phyloP scores from a whole-genome alignment of 306 rosid genomes.

The peach (Prunus persica) region Prunus_persica_NCBIv2 NC_034015.1:19942501-19943000 shows the following conservation, averaged over 20 bases:
- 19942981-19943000: slow-evolving; percentile 29
- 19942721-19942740: background rate
- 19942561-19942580: background rate
- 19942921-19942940: slow-evolving; percentile 25
- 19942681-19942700: background rate
- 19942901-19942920: background rate
- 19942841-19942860: background rate
- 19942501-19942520: slow-evolving; percentile 3
- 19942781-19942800: background rate
- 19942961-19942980: background rate
- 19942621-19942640: background rate
- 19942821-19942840: background rate
- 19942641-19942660: background rate
- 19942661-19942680: too few relatives aligned
- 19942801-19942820: background rate
- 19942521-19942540: background rate
- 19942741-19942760: background rate
- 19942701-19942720: background rate
- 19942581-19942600: too few relatives aligned
- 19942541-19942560: background rate
- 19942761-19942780: background rate
- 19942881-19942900: background rate
- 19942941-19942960: background rate
- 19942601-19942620: background rate
- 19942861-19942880: too few relatives aligned